Conservation (phyloP, 768 basidiomycete genomes). For the Amanita phalloides region DNA sequence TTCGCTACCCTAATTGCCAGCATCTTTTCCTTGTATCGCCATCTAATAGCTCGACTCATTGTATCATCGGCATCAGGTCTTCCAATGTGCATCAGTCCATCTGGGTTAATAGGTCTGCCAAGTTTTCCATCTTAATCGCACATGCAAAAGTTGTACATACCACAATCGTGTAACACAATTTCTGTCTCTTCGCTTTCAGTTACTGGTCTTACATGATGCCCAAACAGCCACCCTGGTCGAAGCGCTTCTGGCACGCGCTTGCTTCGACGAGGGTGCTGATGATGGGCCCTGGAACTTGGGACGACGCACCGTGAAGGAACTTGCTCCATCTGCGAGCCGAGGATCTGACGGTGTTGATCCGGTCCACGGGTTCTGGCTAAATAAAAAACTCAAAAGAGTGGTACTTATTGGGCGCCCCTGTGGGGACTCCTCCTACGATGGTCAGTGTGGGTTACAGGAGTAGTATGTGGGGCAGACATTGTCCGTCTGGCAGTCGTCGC, state of each 20-base stretch:
- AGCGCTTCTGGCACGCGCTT: neutral
- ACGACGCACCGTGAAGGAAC: neutral
- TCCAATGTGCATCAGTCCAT: neutral
- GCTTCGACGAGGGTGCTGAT: neutral
- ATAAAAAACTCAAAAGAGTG: slow-evolving; percentile 5
- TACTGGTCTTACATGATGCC: neutral
- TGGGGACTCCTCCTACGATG: slow-evolving; percentile 77
- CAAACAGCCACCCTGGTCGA: neutral
- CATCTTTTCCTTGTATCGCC: neutral
- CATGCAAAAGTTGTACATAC: slow-evolving; percentile 5
- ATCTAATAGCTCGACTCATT: neutral
- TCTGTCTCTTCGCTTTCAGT: neutral
- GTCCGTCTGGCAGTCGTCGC: neutral
- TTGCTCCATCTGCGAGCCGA: neutral
- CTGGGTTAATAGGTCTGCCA: slow-evolving; percentile 1
- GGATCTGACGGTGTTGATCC: neutral
- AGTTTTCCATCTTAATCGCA: neutral
- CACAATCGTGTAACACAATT: neutral
- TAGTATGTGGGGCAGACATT: slow-evolving; percentile 81
- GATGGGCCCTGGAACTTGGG: slow-evolving; percentile 1
- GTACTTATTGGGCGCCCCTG: slow-evolving; percentile 34
- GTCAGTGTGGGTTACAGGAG: slow-evolving; percentile 53
- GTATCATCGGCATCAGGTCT: neutral
- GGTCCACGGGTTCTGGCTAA: slow-evolving; percentile 3
- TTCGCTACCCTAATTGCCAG: neutral